Percentiles rank a stretch among this genome's conserved stretches.
Evolutionary conservation across 2,329 filamentous ascomycete genomes (phyloP).

Genomic region (Aspergillus hortae): DNA sequence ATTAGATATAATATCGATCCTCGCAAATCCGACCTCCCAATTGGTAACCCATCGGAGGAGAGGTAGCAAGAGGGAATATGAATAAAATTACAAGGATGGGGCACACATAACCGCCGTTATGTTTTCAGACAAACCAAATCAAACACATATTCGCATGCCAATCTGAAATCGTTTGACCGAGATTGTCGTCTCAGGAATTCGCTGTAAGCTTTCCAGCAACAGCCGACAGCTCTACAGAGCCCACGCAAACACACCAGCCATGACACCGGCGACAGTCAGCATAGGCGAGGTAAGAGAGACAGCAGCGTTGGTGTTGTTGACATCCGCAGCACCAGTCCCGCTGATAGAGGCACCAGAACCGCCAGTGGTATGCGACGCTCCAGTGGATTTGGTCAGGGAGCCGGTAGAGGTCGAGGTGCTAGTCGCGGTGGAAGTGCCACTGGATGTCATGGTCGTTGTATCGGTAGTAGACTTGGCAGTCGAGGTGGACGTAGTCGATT

Average conservation of each 20-base stretch:
- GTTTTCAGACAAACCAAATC: too few species aligned
- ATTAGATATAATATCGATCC: too few species aligned
- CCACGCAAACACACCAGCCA: constrained; percentile 39
- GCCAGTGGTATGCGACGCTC: constrained; percentile 9
- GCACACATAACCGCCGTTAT: too few species aligned
- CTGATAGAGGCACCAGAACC: constrained; percentile 1
- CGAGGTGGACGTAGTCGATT: constrained; percentile 9
- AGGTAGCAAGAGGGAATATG: too few species aligned
- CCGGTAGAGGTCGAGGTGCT: constrained; percentile 9
- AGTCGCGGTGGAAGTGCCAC: constrained; percentile 9
- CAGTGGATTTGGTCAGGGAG: constrained; percentile 8
- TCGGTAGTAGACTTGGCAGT: constrained; percentile 7
- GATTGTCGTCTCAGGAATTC: too few species aligned
- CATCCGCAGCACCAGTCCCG: not conserved
- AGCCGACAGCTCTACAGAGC: constrained; percentile 38
- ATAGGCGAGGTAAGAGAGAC: constrained; percentile 12
- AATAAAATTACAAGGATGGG: too few species aligned
- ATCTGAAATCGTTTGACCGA: too few species aligned
- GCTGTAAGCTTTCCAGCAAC: too few species aligned
- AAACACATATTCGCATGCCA: too few species aligned
- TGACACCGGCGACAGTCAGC: constrained; percentile 15
- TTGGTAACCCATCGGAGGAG: too few species aligned
- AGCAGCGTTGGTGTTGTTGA: constrained; percentile 5
- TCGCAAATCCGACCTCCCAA: too few species aligned
- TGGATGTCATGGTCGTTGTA: constrained; percentile 6